phyloP scores from a whole-genome alignment of 2,329 filamentous ascomycete species.

The Septoria petroselini region DNA sequence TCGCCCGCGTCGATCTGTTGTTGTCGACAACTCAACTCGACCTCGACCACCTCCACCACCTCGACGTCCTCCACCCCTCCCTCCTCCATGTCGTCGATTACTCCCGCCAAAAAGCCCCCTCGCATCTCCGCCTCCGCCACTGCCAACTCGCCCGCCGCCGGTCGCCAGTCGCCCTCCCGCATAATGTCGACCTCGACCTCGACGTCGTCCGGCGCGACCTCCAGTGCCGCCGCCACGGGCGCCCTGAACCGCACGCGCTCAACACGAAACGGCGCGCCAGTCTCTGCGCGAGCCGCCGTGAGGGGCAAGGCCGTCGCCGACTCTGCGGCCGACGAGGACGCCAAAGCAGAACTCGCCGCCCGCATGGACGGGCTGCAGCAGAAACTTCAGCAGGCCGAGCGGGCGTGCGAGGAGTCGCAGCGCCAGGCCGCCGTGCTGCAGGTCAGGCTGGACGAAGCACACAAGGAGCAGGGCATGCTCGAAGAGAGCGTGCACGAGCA shows the following conservation, averaged over 20 bases:
- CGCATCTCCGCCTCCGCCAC: slow-evolving; percentile 14
- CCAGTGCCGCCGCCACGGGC: slow-evolving; percentile 21
- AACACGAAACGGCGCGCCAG: slow-evolving; percentile 59
- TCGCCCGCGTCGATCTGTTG: too few species aligned
- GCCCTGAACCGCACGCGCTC: slow-evolving; percentile 54
- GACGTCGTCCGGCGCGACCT: slow-evolving; percentile 18
- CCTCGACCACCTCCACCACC: too few species aligned
- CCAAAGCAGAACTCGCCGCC: slow-evolving; percentile 73
- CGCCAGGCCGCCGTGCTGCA: slow-evolving; percentile 84
- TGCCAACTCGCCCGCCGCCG: slow-evolving; percentile 5
- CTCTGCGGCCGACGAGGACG: slow-evolving; percentile 55
- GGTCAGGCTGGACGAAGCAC: slow-evolving; percentile 77
- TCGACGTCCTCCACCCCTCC: too few species aligned
- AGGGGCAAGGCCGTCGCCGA: slow-evolving; percentile 46
- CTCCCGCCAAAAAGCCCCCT: too few species aligned
- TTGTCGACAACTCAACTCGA: too few species aligned
- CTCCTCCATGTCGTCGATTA: too few species aligned
- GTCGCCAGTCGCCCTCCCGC: slow-evolving; percentile 25
- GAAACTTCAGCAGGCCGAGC: slow-evolving; percentile 78
- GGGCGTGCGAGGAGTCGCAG: slow-evolving; percentile 63
- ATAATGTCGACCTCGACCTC: too few species aligned
- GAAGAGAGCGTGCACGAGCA: slow-evolving; percentile 86
- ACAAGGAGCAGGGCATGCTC: slow-evolving; percentile 76
- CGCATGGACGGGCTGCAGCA: slow-evolving; percentile 81
- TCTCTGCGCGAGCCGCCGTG: slow-evolving; percentile 70